Evolutionary conservation across 768 basidiomycete genomes (phyloP).

Genomic region (Suillus bovinus): DNA sequence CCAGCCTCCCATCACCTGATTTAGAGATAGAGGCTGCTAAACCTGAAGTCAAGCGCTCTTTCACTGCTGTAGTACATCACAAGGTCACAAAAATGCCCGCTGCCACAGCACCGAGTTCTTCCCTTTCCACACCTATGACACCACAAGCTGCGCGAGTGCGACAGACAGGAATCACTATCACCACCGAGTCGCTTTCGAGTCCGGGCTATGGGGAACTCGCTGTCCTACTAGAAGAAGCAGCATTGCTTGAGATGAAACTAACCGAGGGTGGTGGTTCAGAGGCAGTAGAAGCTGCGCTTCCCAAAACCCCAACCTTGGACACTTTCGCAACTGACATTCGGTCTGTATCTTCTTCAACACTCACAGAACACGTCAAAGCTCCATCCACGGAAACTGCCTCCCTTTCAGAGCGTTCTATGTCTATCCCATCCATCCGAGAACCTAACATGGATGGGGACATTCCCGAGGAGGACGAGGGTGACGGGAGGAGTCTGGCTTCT

Average conservation of each 20-base stretch:
- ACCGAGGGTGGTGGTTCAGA: constrained; percentile 40
- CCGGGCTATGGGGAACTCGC: constrained; percentile 56
- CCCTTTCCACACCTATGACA: constrained; percentile 23
- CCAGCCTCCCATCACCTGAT: constrained; percentile 15
- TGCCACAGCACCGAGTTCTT: constrained; percentile 19
- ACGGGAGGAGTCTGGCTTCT: constrained; percentile 32
- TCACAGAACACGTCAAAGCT: constrained; percentile 18
- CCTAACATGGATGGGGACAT: constrained; percentile 24
- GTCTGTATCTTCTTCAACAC: constrained; percentile 22
- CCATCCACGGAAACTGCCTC: constrained; percentile 24
- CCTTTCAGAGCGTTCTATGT: constrained; percentile 27
- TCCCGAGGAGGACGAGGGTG: constrained; percentile 28
- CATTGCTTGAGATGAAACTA: constrained; percentile 55
- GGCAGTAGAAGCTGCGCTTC: constrained; percentile 10
- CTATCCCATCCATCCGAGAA: constrained; percentile 33
- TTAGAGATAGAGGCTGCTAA: constrained; percentile 1
- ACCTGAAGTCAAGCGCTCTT: constrained; percentile 30
- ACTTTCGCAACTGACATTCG: constrained; percentile 26
- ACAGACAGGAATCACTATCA: constrained; percentile 22
- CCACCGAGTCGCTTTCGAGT: constrained; percentile 40
- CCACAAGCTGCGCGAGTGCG: constrained; percentile 32
- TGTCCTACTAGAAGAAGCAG: constrained; percentile 55
- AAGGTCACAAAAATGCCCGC: constrained; percentile 44
- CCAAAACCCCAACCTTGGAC: constrained; percentile 26
- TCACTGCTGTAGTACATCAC: constrained; percentile 59